Evolutionary conservation across 2,329 filamentous ascomycete genomes (phyloP), one percentile per base, ranked within the genome.

Genomic region (Biscogniauxia marginata): DNA sequence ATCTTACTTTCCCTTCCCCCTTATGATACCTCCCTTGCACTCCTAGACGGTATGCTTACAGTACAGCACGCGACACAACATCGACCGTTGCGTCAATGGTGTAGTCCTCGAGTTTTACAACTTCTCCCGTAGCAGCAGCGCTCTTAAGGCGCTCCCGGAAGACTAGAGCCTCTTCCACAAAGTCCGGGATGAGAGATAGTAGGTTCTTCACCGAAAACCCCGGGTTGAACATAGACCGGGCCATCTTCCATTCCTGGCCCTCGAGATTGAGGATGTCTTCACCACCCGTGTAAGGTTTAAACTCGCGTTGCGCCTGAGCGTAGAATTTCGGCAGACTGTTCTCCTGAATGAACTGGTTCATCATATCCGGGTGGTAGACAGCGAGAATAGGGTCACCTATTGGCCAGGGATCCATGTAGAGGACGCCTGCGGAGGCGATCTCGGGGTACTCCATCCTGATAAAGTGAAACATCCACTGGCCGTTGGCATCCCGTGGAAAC

Each of bases 341-440:
- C 13, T 69, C 68, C 56, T 75, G 73, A n/a, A 68, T 71, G 54
- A 75, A 70, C 48, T 74, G 72, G 5, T 71, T 64, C 45, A 70
- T 71, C 34, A 77, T 67, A 5, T 71, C 71, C 2, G 75, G 73
- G 50, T 75, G 63, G 52, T 66, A 65, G 23, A 77, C 66, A n/a
- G 72, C 66, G 4, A 75, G 23, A 64, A 75, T 71, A 3, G 73
- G 68, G 4, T 56, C 49, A 1, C 63, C 62, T n/a, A 76, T 60
- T 3, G 75, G 75, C 70, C 73, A 75, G 13, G 69, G 56, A 51
- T 77, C 75, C 46, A 77, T 56, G 54, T 77, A 73, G 47, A 71
- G 56, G 23, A 70, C 49, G 50, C 70, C 69, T 7, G 62, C 53
- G n/a, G 60, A 61, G 3, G 61, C 60, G 18, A 70, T 43, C 18